phyloP scores from a whole-genome alignment of 2,329 filamentous ascomycete genomes.

The Trichothecium roseum region DNA sequence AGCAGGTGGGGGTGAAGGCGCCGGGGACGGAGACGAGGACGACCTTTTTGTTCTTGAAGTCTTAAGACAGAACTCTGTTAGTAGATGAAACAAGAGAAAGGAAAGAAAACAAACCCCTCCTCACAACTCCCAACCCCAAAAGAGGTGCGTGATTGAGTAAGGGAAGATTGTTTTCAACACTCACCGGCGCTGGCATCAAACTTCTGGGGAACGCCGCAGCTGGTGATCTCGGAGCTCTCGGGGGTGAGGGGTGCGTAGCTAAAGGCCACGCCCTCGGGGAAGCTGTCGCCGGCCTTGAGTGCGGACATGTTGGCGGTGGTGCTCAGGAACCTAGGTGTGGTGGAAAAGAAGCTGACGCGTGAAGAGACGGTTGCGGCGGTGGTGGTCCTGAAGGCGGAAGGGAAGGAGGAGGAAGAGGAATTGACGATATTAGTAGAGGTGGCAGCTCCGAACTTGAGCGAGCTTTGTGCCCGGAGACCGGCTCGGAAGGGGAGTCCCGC shows the following conservation, averaged over 20 bases:
- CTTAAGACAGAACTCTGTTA: constrained; percentile 17
- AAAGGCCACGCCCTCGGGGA: constrained; percentile 75
- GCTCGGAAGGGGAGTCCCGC: not conserved
- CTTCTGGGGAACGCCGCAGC: constrained; percentile 67
- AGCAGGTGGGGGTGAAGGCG: constrained; percentile 83
- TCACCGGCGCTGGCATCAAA: constrained; percentile 70
- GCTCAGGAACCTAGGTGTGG: not conserved
- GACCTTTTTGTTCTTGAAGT: constrained; percentile 46
- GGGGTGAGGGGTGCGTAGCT: constrained; percentile 70
- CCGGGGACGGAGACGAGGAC: constrained; percentile 49
- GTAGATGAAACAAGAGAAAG: too few species aligned
- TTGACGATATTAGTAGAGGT: too few species aligned
- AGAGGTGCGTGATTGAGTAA: constrained; percentile 2
- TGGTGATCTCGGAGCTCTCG: constrained; percentile 57
- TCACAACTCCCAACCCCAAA: too few species aligned
- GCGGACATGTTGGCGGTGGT: constrained; percentile 32
- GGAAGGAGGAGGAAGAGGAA: too few species aligned
- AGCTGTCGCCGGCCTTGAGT: constrained; percentile 71
- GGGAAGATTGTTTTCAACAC: constrained; percentile 9
- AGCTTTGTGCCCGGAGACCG: too few species aligned
- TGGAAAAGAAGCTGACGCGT: not conserved
- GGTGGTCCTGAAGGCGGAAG: too few species aligned
- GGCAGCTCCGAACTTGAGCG: too few species aligned
- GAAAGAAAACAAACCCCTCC: too few species aligned
- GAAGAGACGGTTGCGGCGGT: not conserved